Evolutionary conservation across 306 rosid genomes (phyloP).

Genomic region (Sicyos edulis): DNA sequence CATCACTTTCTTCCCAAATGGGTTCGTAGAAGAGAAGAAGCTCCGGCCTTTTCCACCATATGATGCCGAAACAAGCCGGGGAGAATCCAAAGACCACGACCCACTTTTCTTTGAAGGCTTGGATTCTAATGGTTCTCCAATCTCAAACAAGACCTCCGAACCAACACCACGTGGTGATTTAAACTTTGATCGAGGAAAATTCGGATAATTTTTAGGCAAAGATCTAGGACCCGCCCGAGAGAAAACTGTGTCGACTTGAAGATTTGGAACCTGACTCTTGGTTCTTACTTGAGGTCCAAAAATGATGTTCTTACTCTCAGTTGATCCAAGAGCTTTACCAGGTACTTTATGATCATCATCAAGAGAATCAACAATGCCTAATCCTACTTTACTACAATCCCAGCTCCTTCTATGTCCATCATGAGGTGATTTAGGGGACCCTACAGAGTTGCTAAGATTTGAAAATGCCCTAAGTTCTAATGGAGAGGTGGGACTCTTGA

Average conservation of each 20-base stretch:
- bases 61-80: slow-evolving; percentile 35
- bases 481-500: slow-evolving; percentile 87
- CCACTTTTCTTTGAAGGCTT: slow-evolving; percentile 40
- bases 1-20: slow-evolving; percentile 33
- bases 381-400: slow-evolving; percentile 72
- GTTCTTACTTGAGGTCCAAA: slow-evolving; percentile 55
- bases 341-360: slow-evolving; percentile 49
- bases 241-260: slow-evolving; percentile 28
- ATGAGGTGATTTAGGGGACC: slow-evolving; percentile 38
- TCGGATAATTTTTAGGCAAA: slow-evolving; percentile 55
- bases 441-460: slow-evolving; percentile 41
- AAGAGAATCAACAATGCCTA: slow-evolving; percentile 64
- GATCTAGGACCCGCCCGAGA: slow-evolving; percentile 47
- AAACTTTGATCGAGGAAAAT: slow-evolving; percentile 29
- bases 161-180: slow-evolving; percentile 27
- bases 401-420: slow-evolving; percentile 60
- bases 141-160: slow-evolving; percentile 68
- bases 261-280: slow-evolving; percentile 31
- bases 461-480: slow-evolving; percentile 61
- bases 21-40: slow-evolving; percentile 25
- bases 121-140: slow-evolving; percentile 49
- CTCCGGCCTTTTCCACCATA: slow-evolving; percentile 26
- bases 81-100: slow-evolving; percentile 59
- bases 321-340: slow-evolving; percentile 48
- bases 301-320: slow-evolving; percentile 52